Conservation (phyloP, 768 basidiomycete genomes). For the Pulveroboletus sp. region DNA sequence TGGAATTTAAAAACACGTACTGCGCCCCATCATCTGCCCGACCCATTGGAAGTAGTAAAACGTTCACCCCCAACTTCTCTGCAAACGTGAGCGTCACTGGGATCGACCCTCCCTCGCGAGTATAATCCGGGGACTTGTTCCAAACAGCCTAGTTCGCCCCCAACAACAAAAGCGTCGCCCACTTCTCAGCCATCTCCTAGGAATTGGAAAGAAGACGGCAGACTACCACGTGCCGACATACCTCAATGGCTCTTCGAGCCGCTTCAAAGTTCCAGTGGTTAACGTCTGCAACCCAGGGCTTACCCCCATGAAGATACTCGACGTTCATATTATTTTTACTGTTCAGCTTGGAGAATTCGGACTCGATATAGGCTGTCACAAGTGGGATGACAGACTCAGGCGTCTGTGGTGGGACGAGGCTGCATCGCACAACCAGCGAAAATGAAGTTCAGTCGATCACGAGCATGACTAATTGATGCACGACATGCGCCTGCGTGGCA, state of each 20-base stretch:
- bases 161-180: background rate
- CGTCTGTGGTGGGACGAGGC: slow-evolving; percentile 82
- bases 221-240: slow-evolving; percentile 18
- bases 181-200: background rate
- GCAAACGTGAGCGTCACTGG: slow-evolving; percentile 94
- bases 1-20: slow-evolving; percentile 39
- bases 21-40: slow-evolving; percentile 93
- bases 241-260: slow-evolving; percentile 80
- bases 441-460: background rate
- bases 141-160: slow-evolving; percentile 42
- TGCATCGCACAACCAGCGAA: slow-evolving; percentile 17
- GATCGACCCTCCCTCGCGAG: slow-evolving; percentile 91
- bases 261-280: slow-evolving; percentile 94
- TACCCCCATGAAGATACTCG: slow-evolving; percentile 74
- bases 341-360: slow-evolving; percentile 80
- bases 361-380: slow-evolving; percentile 63
- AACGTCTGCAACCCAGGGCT: slow-evolving; percentile 82
- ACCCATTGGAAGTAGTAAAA: slow-evolving; percentile 88
- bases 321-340: slow-evolving; percentile 77
- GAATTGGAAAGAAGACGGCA: background rate
- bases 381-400: slow-evolving; percentile 69
- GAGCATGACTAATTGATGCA: background rate
- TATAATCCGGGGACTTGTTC: slow-evolving; percentile 71
- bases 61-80: slow-evolving; percentile 80
- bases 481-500: background rate